Evolutionary conservation across 129 eudicot species (phyloP), one percentile per base, ranked within the genome.

Genomic region (Pulicaria dysenterica): DNA sequence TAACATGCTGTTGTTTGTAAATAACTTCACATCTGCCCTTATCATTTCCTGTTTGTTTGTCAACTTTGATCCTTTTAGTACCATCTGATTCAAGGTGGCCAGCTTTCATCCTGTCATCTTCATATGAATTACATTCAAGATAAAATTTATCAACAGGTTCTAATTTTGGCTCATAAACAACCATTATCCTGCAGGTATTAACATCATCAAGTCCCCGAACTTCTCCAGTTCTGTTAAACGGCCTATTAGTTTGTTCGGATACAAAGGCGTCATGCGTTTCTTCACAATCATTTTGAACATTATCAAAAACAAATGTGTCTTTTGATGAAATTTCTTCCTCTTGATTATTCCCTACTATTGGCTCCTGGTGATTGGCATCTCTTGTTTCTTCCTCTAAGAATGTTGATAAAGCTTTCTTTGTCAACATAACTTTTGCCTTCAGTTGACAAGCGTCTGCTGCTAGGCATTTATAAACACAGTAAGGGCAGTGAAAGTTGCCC

Each of bases 401-500:
- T 37, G n/a, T 43, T 14, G 87, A 78, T 66, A 85, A 79, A 16
- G 41, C 72, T 73, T 81, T 73, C 85, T 85, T 84, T 17, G 80
- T 81, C 67, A 77, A 43, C 73, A 78, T 54, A 64, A 80, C 86
- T 70, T 75, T 58, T 19, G 77, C 70, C 76, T 78, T 77, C 8
- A 85, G 70, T 73, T 13, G 72, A 53, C 43, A 8, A 3, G 55
- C 17, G 37, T 85, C 84, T 67, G 60, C 38, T 6, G 73, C 15
- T 40, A 81, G 67, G 61, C 41, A 72, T 67, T 70, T 85, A 56
- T 83, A 90, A 24, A 58, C 37, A 79, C 96, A 90, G 54, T 83
- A 90, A 13, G 96, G 89, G 78, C 96, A 90, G 73, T 55, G 70
- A 70, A 90, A 90, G 62, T 73, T 77, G 6, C 83, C 94, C 42